Evolutionary conservation across 2,329 filamentous ascomycete genomes (phyloP).

Genomic region (Xylariaceae sp.): DNA sequence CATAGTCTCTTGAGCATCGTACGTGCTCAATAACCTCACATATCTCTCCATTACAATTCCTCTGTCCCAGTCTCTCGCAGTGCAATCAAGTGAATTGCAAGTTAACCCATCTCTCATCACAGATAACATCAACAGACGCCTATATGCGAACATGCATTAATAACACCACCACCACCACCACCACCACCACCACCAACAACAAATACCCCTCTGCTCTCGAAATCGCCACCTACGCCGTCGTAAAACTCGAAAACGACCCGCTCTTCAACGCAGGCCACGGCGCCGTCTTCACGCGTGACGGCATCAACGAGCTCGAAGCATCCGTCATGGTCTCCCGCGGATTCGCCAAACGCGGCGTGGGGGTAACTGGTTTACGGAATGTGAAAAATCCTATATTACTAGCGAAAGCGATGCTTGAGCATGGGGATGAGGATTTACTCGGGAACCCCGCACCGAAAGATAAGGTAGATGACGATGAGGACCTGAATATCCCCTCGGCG

Average conservation of each 20-base stretch:
- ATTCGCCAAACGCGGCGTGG: constrained; percentile 68
- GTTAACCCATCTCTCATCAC: background rate
- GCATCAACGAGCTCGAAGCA: constrained; percentile 79
- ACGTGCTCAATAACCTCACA: constrained; percentile 20
- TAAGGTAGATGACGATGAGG: constrained; percentile 24
- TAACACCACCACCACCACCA: constrained; percentile 9
- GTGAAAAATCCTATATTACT: constrained; percentile 78
- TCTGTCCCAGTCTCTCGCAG: too few relatives aligned
- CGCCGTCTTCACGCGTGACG: constrained; percentile 79
- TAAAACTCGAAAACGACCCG: constrained; percentile 68
- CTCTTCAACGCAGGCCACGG: constrained; percentile 82
- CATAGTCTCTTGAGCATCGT: constrained; percentile 58
- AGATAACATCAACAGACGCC: constrained; percentile 41
- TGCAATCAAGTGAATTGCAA: background rate
- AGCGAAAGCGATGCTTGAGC: constrained; percentile 63
- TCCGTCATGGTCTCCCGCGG: constrained; percentile 77
- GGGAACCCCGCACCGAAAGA: constrained; percentile 11
- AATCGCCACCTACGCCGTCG: constrained; percentile 68
- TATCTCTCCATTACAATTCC: background rate
- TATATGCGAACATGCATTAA: constrained; percentile 39
- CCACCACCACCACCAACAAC: constrained; percentile 2
- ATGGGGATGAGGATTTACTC: constrained; percentile 55
- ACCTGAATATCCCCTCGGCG: constrained; percentile 47
- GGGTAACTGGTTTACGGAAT: constrained; percentile 64
- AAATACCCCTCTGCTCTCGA: constrained; percentile 58